Base-by-base conservation (phyloP, 352 stramenopile species). In the Globisporangium apiculatum region DNA sequence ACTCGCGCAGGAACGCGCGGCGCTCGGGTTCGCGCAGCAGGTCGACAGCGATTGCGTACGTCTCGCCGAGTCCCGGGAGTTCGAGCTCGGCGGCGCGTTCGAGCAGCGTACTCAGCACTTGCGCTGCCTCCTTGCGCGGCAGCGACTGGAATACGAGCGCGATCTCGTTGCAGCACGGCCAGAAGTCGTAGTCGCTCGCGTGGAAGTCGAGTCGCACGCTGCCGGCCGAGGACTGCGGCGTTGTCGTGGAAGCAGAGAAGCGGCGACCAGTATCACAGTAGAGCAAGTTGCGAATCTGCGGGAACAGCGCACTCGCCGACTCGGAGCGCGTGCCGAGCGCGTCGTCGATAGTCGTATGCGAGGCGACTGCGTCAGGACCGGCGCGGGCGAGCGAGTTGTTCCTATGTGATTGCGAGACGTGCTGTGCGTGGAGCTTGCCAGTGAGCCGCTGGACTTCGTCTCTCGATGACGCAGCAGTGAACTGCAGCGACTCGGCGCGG, bases 1-100 rank as follows among this genome's bases (percentile, higher is more conserved):
- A 89, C 48, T 89, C 75, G 24, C 66, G 67, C 31, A 87, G 58
- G 37, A 89, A 89, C 9, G 51, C 12, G 9, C 70, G 62, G 45
- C 75, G 62, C 15, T 86, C 66, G 37, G 66, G 67, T 24, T 73
- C 68, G 3, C 67, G 55, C 45, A 87, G 68, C 17, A 76, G 49
- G 11, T 85, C 77, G 14, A 84, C 70, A 4, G 60, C 75, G 5
- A 65, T 55, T 0, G 79, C 79, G 24, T 79, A 66, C 51, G 65
- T 53, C 40, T 86, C 75, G 0, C 66, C 67, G 0, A 87, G 55
- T 12, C 67, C 59, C 0, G 74, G 65, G 15, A 87, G 61, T 2
- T 72, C 55, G 7, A 75, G 49, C 24, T 80, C 72, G 0, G 60
- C 60, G 10, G 65, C 68, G 35, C 75, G 75, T 56, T 80, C 67